Conservation (phyloP, 768 basidiomycete species). For the Pisolithus marmoratus region DNA sequence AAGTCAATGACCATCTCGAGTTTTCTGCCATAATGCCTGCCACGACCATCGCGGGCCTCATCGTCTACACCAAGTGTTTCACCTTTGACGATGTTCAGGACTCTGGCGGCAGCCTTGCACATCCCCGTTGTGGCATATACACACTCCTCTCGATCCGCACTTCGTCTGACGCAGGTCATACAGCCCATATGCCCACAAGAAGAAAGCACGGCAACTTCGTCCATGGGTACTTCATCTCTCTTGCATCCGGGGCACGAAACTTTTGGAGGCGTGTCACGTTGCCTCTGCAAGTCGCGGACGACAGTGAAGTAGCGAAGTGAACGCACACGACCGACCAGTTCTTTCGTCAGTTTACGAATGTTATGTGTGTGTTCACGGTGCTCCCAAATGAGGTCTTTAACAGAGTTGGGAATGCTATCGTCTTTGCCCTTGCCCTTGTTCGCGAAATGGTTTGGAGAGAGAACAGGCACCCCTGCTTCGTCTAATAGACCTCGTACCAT, state of each 20-base stretch:
- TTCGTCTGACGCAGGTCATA: constrained; percentile 59
- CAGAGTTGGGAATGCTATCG: constrained; percentile 48
- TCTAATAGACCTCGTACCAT: constrained; percentile 55
- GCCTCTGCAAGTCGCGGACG: constrained; percentile 83
- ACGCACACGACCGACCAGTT: constrained; percentile 83
- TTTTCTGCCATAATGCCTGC: constrained; percentile 79
- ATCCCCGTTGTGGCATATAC: constrained; percentile 62
- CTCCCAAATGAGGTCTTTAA: constrained; percentile 66
- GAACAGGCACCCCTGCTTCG: constrained; percentile 46
- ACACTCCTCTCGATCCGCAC: constrained; percentile 77
- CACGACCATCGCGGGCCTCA: constrained; percentile 60
- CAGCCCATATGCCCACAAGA: constrained; percentile 93
- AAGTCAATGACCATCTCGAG: constrained; percentile 70
- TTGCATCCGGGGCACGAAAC: constrained; percentile 62
- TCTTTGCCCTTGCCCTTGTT: constrained; percentile 45
- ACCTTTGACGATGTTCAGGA: constrained; percentile 77
- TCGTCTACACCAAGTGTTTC: constrained; percentile 79
- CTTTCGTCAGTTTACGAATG: constrained; percentile 78
- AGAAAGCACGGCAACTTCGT: constrained; percentile 78
- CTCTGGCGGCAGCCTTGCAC: constrained; percentile 76
- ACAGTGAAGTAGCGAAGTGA: constrained; percentile 90
- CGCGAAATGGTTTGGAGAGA: constrained; percentile 29
- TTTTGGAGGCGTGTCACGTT: constrained; percentile 51
- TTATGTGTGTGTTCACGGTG: constrained; percentile 86
- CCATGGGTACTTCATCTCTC: constrained; percentile 48